Evolutionary conservation across 2,329 filamentous ascomycete genomes (phyloP).

Genomic region (Coniochaeta ligniaria): DNA sequence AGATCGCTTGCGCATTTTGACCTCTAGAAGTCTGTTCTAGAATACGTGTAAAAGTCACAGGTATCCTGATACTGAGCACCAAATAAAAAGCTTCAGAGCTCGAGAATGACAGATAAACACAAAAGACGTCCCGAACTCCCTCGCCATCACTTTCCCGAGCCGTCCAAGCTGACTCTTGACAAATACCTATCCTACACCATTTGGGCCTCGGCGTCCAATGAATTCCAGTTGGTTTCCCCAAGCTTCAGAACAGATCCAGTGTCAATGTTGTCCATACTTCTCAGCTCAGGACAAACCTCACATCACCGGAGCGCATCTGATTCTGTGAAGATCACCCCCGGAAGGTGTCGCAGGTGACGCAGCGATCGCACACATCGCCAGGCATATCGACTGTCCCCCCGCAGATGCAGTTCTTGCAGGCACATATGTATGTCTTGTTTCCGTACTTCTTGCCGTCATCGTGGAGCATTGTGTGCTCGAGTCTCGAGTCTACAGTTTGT

Average conservation of each 20-base stretch:
- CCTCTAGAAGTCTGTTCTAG: not conserved
- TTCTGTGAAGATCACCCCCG: not conserved
- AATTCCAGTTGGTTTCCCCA: too few relatives aligned
- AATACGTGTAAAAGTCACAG: not conserved
- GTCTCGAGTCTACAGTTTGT: not conserved
- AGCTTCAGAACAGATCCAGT: too few relatives aligned
- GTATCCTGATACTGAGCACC: not conserved
- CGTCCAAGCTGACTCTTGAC: too few relatives aligned
- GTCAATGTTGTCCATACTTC: too few relatives aligned
- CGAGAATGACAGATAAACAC: not conserved
- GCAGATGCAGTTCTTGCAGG: constrained; percentile 5
- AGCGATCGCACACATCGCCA: not conserved
- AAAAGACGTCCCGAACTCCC: too few relatives aligned
- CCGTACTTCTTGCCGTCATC: not conserved
- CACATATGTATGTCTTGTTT: constrained; percentile 6
- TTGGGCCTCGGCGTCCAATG: too few relatives aligned
- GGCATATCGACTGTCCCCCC: not conserved
- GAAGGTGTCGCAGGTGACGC: not conserved
- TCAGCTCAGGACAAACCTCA: not conserved
- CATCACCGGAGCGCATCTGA: not conserved
- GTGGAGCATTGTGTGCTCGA: not conserved
- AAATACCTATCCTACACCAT: too few relatives aligned
- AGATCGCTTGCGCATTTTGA: not conserved
- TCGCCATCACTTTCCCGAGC: too few relatives aligned
- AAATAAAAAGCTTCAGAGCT: not conserved